phyloP scores from a whole-genome alignment of 441 rosid genomes.

The Dalechampia spathulata region DNA sequence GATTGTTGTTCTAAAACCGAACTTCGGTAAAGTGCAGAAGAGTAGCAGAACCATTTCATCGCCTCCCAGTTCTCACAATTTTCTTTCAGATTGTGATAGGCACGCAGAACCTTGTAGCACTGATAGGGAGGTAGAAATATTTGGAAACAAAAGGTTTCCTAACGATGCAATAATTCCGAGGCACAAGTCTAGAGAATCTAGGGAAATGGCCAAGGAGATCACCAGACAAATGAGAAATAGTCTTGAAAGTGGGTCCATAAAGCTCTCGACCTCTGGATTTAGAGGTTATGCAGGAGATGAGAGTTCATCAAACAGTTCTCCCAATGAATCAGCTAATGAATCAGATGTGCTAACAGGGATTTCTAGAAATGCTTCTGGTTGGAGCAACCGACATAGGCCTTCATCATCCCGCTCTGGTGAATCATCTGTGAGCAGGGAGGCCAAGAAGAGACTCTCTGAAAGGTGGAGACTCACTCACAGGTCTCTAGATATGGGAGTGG shows the following conservation, averaged over 20 bases:
- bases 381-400: conserved; percentile 32
- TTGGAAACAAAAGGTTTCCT: conserved; percentile 35
- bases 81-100: conserved; percentile 35
- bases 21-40: conserved; percentile 47
- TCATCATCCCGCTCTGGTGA: conserved; percentile 43
- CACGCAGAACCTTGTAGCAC: conserved; percentile 33
- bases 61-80: conserved; percentile 42
- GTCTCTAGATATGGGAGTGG: conserved; percentile 42
- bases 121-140: conserved; percentile 27
- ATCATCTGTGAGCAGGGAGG: conserved; percentile 80
- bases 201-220: conserved; percentile 58
- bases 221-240: conserved; percentile 56
- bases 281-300: conserved; percentile 80
- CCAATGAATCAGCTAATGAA: conserved; percentile 68
- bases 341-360: conserved; percentile 38
- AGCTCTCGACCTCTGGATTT: conserved; percentile 37
- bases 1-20: conserved; percentile 93
- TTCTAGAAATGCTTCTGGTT: conserved; percentile 32
- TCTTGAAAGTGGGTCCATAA: conserved; percentile 32
- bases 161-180: conserved; percentile 39
- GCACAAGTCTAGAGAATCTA: conserved; percentile 53
- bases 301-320: conserved; percentile 63
- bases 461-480: conserved; percentile 87
- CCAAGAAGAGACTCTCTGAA: conserved; percentile 86
- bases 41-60: conserved; percentile 37